These are phyloP conservation scores for Trametes meyenii DNA, from an alignment of 768 basidiomycete genomes.

Conservation along the genomic window DNA sequence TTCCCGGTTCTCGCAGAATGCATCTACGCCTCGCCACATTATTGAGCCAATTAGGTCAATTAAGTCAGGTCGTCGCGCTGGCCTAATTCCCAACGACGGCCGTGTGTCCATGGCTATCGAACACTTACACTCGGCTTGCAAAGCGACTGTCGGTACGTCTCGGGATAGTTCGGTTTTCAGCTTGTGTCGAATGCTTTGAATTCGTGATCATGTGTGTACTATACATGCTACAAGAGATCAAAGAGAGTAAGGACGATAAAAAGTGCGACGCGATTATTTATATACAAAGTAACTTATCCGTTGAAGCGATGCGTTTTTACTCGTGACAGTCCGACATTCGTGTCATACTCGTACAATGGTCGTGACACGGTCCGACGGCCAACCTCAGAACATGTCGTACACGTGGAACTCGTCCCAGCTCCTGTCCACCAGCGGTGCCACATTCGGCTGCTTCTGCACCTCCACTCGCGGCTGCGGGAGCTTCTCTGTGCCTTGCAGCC, in stretches of 20 bases:
- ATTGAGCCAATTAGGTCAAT: too few species aligned
- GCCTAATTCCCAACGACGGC: too few species aligned
- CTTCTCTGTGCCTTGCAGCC: not conserved
- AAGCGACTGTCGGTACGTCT: too few species aligned
- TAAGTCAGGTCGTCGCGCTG: too few species aligned
- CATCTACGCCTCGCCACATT: too few species aligned
- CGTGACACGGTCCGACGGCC: too few species aligned
- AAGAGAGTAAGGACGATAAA: not conserved
- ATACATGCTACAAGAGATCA: not conserved
- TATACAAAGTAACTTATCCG: not conserved
- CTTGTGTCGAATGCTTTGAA: not conserved
- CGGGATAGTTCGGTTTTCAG: too few species aligned
- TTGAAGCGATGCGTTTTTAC: not conserved
- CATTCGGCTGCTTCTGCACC: constrained; percentile 3
- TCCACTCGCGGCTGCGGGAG: not conserved
- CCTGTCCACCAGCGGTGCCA: constrained; percentile 4
- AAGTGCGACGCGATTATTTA: too few species aligned
- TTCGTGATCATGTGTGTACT: too few species aligned
- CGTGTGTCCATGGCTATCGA: too few species aligned
- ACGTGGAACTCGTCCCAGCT: constrained; percentile 10
- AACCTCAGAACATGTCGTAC: constrained; percentile 8
- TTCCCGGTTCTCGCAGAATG: too few species aligned
- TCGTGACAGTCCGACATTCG: not conserved
- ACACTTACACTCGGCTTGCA: too few species aligned
- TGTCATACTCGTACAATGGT: not conserved